Base-by-base conservation (phyloP, 108 stramenopile species). In the Pseudonitzschia pungens region DNA sequence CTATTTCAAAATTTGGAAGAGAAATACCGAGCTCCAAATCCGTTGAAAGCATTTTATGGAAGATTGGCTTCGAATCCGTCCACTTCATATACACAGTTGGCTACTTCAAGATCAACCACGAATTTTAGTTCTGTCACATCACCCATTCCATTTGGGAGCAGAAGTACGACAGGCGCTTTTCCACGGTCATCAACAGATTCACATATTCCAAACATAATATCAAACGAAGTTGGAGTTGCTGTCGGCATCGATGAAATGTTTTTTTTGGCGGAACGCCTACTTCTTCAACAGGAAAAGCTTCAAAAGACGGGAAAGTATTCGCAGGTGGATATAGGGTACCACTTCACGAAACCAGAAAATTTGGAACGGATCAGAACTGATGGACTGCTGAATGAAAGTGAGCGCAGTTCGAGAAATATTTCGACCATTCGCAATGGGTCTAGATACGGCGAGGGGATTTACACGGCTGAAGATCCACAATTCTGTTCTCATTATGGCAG, bases 291-390 rank as follows among this genome's bases (percentile, higher is more conserved):
- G 14, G 53, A 54, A 24, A 54, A 0, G 10, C 15, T 54, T 54
- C 8, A 24, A 24, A 54, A 24, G 7, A 15, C 10, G 7, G 53
- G 24, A 21, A 54, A 54, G 24, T 54, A 24, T 54, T 24, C 22
- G 10, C 53, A 24, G 24, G 53, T 54, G n/a, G 53, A 54, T 24
- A 14, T 54, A 54, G 53, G 53, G 24, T 54, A 54, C 15, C 53
- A 54, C 24, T 54, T 24, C 53, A 54, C 53, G 53, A 54, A 54
- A 54, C 53, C 53, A 15, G 53, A 54, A 24, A 24, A 54, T 24
- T 54, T 54, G 24, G 15, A 54, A 21, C 53, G 53, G n/a, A 54
- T 54, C 53, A 54, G 53, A 54, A 54, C 53, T 54, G 53, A 54
- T 24, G 53, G 53, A 54, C 53, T 54, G 15, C 15, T 54, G 53